phyloP scores from a whole-genome alignment of 306 rosid genomes.

The Begonia fuchsioides region DNA sequence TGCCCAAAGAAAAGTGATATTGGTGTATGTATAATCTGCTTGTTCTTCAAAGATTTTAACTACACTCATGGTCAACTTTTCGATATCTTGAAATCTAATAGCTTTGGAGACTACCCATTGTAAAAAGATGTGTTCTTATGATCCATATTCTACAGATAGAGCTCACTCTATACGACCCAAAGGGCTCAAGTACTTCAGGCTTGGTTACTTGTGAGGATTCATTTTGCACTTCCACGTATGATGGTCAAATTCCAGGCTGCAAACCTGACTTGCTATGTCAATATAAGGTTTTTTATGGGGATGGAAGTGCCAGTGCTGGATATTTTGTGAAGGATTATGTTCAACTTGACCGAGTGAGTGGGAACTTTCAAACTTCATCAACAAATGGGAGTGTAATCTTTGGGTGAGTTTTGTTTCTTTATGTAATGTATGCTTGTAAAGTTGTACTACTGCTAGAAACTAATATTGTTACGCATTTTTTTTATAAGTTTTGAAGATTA shows the following conservation, averaged over 20 bases:
- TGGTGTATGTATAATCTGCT: constrained; percentile 42
- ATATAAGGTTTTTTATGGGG: constrained; percentile 63
- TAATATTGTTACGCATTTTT: neutral
- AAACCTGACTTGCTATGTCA: constrained; percentile 31
- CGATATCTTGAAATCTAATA: constrained; percentile 1
- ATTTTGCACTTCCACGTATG: constrained; percentile 46
- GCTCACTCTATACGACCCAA: constrained; percentile 41
- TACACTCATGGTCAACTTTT: too few species aligned
- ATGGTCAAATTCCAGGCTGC: constrained; percentile 46
- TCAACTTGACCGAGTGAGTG: constrained; percentile 32
- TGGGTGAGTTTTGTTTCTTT: constrained; percentile 47
- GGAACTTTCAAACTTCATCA: constrained; percentile 22
- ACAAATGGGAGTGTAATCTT: constrained; percentile 38
- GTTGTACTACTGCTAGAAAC: neutral
- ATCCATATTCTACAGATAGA: constrained; percentile 44
- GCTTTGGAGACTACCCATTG: constrained; percentile 8
- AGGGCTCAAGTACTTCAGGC: constrained; percentile 36
- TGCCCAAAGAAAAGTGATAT: constrained; percentile 62
- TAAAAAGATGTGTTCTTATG: constrained; percentile 11
- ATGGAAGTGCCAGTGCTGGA: constrained; percentile 70
- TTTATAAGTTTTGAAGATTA: too few species aligned
- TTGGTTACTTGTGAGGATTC: constrained; percentile 41
- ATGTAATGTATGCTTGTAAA: neutral
- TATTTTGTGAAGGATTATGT: constrained; percentile 55
- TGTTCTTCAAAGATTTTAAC: too few species aligned